Evolutionary conservation across 768 basidiomycete genomes (phyloP).

Genomic region (Tulasnella sp.): DNA sequence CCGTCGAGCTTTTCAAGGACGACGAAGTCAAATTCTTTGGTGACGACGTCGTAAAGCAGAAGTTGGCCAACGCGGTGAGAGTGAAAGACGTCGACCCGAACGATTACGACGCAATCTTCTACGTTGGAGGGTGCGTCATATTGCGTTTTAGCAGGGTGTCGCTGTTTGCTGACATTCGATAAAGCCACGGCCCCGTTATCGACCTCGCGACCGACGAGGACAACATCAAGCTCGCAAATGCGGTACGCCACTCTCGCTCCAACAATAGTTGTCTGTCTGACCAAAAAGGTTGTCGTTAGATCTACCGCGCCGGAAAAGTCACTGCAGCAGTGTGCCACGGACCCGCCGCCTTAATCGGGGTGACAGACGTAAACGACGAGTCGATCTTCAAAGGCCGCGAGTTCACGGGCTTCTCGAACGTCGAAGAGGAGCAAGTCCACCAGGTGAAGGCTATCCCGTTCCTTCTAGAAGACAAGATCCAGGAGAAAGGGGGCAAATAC

Average conservation of each 20-base stretch:
- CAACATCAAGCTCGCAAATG: slow-evolving; percentile 45
- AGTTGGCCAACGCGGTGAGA: slow-evolving; percentile 45
- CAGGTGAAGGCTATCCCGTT: slow-evolving; percentile 49
- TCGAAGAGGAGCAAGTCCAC: slow-evolving; percentile 43
- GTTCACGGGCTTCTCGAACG: slow-evolving; percentile 59
- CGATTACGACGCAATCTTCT: slow-evolving; percentile 65
- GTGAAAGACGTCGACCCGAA: slow-evolving; percentile 43
- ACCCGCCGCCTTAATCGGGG: slow-evolving; percentile 52
- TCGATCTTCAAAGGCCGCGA: slow-evolving; percentile 50
- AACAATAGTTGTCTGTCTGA: background rate
- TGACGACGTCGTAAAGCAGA: slow-evolving; percentile 40
- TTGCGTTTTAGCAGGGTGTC: no score
- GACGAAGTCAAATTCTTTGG: slow-evolving; percentile 43
- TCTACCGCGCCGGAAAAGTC: slow-evolving; percentile 54
- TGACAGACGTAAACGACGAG: slow-evolving; percentile 41
- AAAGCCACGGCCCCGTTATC: slow-evolving; percentile 52
- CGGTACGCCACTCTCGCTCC: slow-evolving; percentile 29
- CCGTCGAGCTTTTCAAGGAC: slow-evolving; percentile 45
- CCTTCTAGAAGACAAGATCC: slow-evolving; percentile 54
- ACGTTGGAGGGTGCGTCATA: slow-evolving; percentile 47
- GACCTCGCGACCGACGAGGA: slow-evolving; percentile 49
- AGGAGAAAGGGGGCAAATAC: slow-evolving; percentile 48
- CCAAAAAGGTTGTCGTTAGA: slow-evolving; percentile 30
- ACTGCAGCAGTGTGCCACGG: slow-evolving; percentile 71
- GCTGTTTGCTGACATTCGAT: background rate